These are phyloP conservation scores for Linnemannia elongata DNA, from an alignment of 192 early-diverging fungal genomes.

Conservation along the genomic window DNA sequence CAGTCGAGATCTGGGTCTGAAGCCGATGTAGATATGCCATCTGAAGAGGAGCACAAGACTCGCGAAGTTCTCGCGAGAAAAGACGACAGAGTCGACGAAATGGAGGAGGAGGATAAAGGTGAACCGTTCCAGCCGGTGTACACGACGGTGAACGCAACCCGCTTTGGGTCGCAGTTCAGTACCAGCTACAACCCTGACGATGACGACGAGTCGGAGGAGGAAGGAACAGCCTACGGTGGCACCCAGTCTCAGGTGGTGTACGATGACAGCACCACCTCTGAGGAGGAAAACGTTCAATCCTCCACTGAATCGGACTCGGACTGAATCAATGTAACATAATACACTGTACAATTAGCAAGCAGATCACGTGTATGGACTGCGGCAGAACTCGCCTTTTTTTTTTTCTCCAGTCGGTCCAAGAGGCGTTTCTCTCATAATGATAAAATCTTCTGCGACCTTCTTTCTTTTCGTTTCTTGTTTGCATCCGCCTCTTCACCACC, in stretches of 20 bases:
- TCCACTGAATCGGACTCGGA: slow-evolving; percentile 5
- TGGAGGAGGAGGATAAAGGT: neutral
- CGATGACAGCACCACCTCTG: slow-evolving; percentile 24
- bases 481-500: neutral
- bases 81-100: neutral
- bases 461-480: neutral
- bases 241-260: slow-evolving; percentile 21
- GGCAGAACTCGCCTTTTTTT: neutral
- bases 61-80: neutral
- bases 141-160: neutral
- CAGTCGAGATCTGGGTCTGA: neutral
- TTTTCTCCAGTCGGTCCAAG: slow-evolving; percentile 35
- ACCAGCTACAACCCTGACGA: neutral
- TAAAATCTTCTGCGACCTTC: slow-evolving; percentile 1
- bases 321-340: neutral
- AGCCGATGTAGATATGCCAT: neutral
- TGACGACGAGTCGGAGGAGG: neutral
- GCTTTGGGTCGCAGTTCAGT: neutral
- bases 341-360: neutral
- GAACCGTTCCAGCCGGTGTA: neutral
- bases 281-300: neutral
- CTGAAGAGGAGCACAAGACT: neutral
- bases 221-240: neutral
- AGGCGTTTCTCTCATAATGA: neutral
- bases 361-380: slow-evolving; percentile 1